phyloP scores from a whole-genome alignment of 768 basidiomycete species.

The Tylopilus sp. region DNA sequence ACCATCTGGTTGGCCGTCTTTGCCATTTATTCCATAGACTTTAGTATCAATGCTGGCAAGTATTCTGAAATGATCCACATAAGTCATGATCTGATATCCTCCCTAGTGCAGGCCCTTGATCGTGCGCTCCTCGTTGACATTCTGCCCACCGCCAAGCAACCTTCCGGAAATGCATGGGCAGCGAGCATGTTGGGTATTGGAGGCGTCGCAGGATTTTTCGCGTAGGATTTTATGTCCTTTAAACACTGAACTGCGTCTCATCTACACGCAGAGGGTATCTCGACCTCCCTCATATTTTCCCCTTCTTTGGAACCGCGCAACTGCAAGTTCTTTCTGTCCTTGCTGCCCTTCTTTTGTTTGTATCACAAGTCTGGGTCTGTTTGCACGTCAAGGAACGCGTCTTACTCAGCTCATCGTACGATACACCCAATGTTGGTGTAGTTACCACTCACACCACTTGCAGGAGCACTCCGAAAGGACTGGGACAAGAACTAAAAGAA shows the following conservation, averaged over 20 bases:
- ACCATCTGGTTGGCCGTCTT: constrained; percentile 77
- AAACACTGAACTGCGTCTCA: not conserved
- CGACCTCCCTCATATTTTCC: constrained; percentile 64
- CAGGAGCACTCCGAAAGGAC: constrained; percentile 27
- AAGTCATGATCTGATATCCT: not conserved
- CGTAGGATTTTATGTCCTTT: constrained; percentile 46
- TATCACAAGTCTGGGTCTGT: constrained; percentile 62
- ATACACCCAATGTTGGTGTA: not conserved
- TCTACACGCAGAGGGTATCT: constrained; percentile 62
- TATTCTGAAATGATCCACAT: not conserved
- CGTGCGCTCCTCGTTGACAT: constrained; percentile 89
- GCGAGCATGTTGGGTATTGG: constrained; percentile 89
- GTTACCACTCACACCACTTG: constrained; percentile 2
- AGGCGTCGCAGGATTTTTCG: constrained; percentile 81
- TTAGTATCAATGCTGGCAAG: constrained; percentile 54
- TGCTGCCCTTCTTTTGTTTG: constrained; percentile 63
- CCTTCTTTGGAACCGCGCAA: constrained; percentile 76
- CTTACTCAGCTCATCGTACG: constrained; percentile 43
- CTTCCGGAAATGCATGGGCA: constrained; percentile 92
- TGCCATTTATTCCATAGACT: constrained; percentile 67
- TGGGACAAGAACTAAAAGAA: constrained; percentile 47
- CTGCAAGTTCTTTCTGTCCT: constrained; percentile 78
- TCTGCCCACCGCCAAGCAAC: constrained; percentile 68
- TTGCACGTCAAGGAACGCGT: constrained; percentile 69
- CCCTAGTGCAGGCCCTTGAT: constrained; percentile 80